Conservation (phyloP, 2,329 filamentous ascomycete species). For the Metarhizium humberi region DNA sequence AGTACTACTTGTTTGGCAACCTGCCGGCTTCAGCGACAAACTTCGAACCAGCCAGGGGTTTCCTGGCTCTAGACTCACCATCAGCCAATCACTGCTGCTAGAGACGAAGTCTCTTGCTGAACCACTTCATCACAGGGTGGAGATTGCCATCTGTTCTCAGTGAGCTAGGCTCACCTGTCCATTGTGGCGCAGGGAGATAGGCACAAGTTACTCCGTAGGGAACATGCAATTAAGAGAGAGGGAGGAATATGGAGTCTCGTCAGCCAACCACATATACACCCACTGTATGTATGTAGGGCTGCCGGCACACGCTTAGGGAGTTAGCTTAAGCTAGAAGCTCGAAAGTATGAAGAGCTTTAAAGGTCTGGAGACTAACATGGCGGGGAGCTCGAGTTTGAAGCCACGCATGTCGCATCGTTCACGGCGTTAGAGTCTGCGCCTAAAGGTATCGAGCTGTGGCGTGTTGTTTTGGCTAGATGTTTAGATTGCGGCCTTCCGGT, state of each 20-base stretch:
- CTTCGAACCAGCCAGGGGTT: not conserved
- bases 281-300: too few relatives aligned
- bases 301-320: too few relatives aligned
- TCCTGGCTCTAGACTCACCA: not conserved
- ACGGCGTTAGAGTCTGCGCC: not conserved
- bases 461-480: not conserved
- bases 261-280: too few relatives aligned
- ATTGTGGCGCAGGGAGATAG: not conserved
- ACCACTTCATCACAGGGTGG: too few relatives aligned
- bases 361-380: too few relatives aligned
- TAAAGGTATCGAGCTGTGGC: not conserved
- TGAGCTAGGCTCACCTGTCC: not conserved
- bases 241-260: not conserved
- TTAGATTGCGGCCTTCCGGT: too few relatives aligned
- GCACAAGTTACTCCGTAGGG: not conserved
- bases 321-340: too few relatives aligned
- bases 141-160: too few relatives aligned
- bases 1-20: not conserved
- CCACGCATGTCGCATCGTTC: not conserved
- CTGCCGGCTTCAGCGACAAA: slow-evolving; percentile 1
- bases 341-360: too few relatives aligned
- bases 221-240: not conserved
- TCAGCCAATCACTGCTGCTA: not conserved
- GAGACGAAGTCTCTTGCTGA: too few relatives aligned
- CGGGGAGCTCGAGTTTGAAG: too few relatives aligned